Evolutionary conservation across 2,329 filamentous ascomycete species (phyloP).

Genomic region (Penicillium sclerotiorum): DNA sequence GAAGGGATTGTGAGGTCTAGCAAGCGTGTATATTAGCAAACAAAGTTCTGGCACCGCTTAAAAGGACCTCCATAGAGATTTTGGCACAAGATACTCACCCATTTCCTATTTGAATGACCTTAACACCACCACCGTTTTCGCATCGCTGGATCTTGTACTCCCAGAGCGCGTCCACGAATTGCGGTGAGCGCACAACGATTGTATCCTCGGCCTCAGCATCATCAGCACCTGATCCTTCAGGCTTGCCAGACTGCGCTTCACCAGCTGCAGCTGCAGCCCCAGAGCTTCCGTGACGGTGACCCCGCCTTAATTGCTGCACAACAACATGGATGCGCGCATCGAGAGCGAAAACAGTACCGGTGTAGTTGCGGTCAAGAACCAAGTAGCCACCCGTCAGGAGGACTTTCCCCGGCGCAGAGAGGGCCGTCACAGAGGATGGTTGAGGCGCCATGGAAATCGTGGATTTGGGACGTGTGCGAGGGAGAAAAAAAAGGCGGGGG

Average conservation of each 20-base stretch:
- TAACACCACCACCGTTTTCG: conserved; percentile 74
- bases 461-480: conserved; percentile 6
- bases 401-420: conserved; percentile 95
- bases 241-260: conserved; percentile 10
- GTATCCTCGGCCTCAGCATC: conserved; percentile 65
- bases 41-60: too few relatives aligned
- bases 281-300: conserved; percentile 23
- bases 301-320: conserved; percentile 56
- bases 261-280: conserved; percentile 4
- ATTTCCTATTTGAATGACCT: conserved; percentile 66
- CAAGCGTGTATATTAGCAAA: conserved; percentile 16
- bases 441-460: conserved; percentile 18
- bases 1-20: conserved; percentile 73
- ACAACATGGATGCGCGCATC: conserved; percentile 65
- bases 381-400: conserved; percentile 93
- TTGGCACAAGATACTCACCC: conserved; percentile 31
- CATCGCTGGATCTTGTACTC: conserved; percentile 76
- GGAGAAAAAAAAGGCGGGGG: conserved; percentile 18
- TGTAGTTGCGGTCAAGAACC: conserved; percentile 85
- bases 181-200: conserved; percentile 86
- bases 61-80: neutral
- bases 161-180: conserved; percentile 87
- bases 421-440: conserved; percentile 51
- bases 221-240: conserved; percentile 27
- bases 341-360: conserved; percentile 68